Percentiles rank a stretch among this genome's conserved stretches.
Evolutionary conservation across 2,329 filamentous ascomycete genomes (phyloP).

Genomic region (Monilinia fructicola): DNA sequence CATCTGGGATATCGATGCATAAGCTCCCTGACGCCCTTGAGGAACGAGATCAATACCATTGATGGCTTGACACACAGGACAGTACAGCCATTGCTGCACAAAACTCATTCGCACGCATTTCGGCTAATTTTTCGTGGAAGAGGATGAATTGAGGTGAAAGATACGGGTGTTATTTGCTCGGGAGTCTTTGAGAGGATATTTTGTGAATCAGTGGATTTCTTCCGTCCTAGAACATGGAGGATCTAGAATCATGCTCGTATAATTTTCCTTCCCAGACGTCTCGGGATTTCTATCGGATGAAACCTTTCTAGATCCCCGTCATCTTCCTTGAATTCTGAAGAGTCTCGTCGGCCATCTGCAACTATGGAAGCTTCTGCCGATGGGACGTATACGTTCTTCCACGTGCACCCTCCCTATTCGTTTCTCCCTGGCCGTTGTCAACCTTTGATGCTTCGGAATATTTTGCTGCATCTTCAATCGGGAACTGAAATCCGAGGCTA

Average conservation of each 20-base stretch:
- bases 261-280: neutral
- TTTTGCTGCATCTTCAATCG: neutral
- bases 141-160: neutral
- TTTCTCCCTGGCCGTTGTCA: neutral
- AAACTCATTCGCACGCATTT: neutral
- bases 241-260: neutral
- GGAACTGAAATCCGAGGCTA: neutral
- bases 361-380: neutral
- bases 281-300: neutral
- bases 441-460: neutral
- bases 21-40: slow-evolving; percentile 25
- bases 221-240: neutral
- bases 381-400: neutral
- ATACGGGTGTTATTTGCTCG: neutral
- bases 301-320: neutral
- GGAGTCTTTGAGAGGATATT: neutral
- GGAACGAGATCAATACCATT: neutral
- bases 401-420: neutral
- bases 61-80: neutral
- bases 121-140: neutral
- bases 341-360: neutral
- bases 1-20: slow-evolving; percentile 57
- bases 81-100: neutral
- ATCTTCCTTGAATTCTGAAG: neutral
- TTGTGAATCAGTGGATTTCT: neutral